Conservation (phyloP, 2,329 filamentous ascomycete genomes). For the Zopfia rhizophila region DNA sequence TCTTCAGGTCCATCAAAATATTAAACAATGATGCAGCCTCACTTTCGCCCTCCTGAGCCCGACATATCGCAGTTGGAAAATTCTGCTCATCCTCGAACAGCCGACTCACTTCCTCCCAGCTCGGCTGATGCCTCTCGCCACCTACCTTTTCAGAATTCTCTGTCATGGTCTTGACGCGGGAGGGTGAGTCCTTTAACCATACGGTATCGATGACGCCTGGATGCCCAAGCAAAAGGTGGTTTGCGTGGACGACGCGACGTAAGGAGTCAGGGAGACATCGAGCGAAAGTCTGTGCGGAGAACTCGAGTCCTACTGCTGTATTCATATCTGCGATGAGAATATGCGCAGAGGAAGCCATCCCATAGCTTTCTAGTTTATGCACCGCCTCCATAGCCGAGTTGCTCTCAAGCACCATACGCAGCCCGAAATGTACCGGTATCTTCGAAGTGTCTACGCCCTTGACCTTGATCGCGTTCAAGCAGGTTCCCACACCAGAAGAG, state of each 20-base stretch:
- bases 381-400: conserved; percentile 60
- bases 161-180: conserved; percentile 51
- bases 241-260: conserved; percentile 55
- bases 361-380: conserved; percentile 53
- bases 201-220: conserved; percentile 51
- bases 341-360: conserved; percentile 65
- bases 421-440: conserved; percentile 70
- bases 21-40: conserved; percentile 49
- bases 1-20: conserved; percentile 50
- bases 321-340: conserved; percentile 64
- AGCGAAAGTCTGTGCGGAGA: conserved; percentile 47
- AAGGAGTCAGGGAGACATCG: conserved; percentile 44
- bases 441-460: conserved; percentile 62
- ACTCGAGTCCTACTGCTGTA: conserved; percentile 63
- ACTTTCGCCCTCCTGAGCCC: conserved; percentile 32
- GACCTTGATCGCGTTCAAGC: conserved; percentile 70
- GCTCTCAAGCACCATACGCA: conserved; percentile 66
- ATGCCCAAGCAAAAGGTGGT: conserved; percentile 56
- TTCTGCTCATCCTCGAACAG: conserved; percentile 57
- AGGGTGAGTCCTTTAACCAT: conserved; percentile 55
- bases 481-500: conserved; percentile 65
- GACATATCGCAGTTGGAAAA: conserved; percentile 48
- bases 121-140: conserved; percentile 25
- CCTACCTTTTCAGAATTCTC: conserved; percentile 36
- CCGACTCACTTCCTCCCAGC: conserved; percentile 38